Evolutionary conservation across 495 filamentous ascomycete species (phyloP).

Genomic region (Hypoxylon cercidicola): DNA sequence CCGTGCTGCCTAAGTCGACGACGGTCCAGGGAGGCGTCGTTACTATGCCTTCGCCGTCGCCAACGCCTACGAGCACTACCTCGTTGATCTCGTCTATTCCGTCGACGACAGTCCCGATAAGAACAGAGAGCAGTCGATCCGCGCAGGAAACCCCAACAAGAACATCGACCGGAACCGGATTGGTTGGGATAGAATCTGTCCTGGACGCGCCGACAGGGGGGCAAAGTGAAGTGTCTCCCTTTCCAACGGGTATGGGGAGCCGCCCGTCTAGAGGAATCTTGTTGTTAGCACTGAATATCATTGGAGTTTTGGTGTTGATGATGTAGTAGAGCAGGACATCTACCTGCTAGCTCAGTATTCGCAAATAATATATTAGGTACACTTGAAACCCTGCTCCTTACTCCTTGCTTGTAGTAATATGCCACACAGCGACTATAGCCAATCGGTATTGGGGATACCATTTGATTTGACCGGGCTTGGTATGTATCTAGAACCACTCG

Average conservation of each 20-base stretch:
- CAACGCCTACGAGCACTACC: background rate
- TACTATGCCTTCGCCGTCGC: background rate
- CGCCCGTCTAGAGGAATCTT: background rate
- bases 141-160: constrained; percentile 3
- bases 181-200: background rate
- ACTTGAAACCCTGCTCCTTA: too few species aligned
- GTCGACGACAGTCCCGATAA: background rate
- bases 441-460: too few species aligned
- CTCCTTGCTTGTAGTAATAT: too few species aligned
- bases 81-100: too few species aligned
- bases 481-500: too few species aligned
- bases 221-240: constrained; percentile 4
- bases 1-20: constrained; percentile 15
- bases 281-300: background rate
- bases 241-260: background rate
- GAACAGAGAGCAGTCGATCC: background rate
- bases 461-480: too few species aligned
- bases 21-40: background rate
- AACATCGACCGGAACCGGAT: background rate
- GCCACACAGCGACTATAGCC: too few species aligned
- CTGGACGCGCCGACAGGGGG: background rate
- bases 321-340: background rate
- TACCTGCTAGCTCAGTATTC: background rate
- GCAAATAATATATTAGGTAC: too few species aligned
- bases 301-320: constrained; percentile 6